Evolutionary conservation across 495 filamentous ascomycete genomes (phyloP), one percentile per base, ranked within the genome.

Genomic region (Clohesyomyces aquaticus): DNA sequence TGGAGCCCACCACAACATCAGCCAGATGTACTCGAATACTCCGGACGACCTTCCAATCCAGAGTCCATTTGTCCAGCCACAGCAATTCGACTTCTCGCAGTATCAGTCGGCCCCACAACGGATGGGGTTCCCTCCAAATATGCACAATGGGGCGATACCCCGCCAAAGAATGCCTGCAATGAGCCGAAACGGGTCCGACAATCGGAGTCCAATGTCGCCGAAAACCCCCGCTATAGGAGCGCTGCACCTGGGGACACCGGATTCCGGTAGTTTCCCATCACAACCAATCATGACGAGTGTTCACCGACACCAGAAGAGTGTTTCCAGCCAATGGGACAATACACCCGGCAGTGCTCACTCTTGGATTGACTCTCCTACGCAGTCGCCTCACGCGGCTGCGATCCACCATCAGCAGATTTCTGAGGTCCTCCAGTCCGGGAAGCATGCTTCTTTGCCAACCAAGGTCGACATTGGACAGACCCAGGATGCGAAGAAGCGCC

Each of bases 401-500:
- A 47, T 75, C 45, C 60, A 81, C 53, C 85, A 88, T 63, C 77
- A 80, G 21, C 85, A 85, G 29, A 89, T 90, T 45, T 85, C 87
- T 1, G 87, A 90, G 56, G 83, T 90, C 54, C 75, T 90, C 48
- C 86, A 85, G 67, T 84, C 83, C 43, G 85, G 83, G 41, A 87
- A 86, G 65, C 87, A 87, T 72, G 85, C 86, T 35, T 90, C 88
- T 8, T 77, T 89, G 47, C 87, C 87, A 16, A 78, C 85, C 55
- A 89, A 88, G 73, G 86, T 88, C 48, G 86, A 88, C 65, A 74
- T 71, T 28, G 71, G 66, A 28, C 82, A 78, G 22, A 85, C 91
- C 0, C 93, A 96, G 71, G 94, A 98, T 78, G 90, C 91, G 68
- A 96, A 98, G 82, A 85, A 90, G 62, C 88, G 92, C 69, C 82